A percentile compares a stretch with the other conserved stretches of the same genome.
phyloP scores from a whole-genome alignment of 1,284 basidiomycete species.

The Vanrija sp. region DNA sequence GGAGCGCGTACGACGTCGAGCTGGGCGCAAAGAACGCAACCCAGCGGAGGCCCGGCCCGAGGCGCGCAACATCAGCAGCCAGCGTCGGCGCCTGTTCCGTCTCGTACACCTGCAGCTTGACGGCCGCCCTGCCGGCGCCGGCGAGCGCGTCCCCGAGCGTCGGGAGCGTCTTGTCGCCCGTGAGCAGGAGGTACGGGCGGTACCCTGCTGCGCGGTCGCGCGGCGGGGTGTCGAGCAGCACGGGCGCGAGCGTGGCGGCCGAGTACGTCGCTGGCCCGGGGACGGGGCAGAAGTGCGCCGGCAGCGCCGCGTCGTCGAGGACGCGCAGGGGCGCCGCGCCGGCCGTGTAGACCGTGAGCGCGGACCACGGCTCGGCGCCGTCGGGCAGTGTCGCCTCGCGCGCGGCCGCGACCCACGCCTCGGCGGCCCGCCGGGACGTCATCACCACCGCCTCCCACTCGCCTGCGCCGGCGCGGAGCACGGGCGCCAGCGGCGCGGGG shows the following conservation, averaged over 20 bases:
- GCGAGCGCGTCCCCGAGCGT: constrained; percentile 24
- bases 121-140: constrained; percentile 14
- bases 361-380: constrained; percentile 4
- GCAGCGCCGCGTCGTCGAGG: background rate
- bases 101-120: constrained; percentile 27
- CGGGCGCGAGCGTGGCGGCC: constrained; percentile 16
- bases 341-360: constrained; percentile 7
- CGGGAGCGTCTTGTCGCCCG: constrained; percentile 41
- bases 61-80: constrained; percentile 58
- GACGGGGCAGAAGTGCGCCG: background rate
- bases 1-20: constrained; percentile 31
- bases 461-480: constrained; percentile 10
- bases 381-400: background rate
- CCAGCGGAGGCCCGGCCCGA: constrained; percentile 62
- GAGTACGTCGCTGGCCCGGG: constrained; percentile 2
- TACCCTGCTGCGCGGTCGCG: constrained; percentile 5
- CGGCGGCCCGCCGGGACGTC: constrained; percentile 31
- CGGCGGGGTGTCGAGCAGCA: constrained; percentile 19
- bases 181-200: constrained; percentile 30
- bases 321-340: constrained; percentile 8
- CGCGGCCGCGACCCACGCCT: constrained; percentile 25
- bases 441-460: constrained; percentile 33
- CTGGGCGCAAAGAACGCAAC: constrained; percentile 45
- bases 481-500: constrained; percentile 10
- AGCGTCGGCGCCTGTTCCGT: constrained; percentile 15